Base-by-base conservation (phyloP, 805 yeast species). In the Myxozyma geophila region DNA sequence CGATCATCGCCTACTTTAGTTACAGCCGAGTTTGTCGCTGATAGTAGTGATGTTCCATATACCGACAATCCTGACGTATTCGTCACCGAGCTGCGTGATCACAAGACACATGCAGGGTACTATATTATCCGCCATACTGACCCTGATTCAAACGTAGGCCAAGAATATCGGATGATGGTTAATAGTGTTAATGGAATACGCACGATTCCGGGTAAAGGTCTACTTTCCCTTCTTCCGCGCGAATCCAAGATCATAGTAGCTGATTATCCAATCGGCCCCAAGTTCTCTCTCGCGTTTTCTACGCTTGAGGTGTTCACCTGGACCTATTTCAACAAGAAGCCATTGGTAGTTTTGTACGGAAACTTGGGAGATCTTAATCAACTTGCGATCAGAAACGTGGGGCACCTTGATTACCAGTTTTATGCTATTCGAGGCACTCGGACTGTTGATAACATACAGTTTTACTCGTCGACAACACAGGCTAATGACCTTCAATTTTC, bases 41-140 rank as follows among this genome's bases (percentile, higher is more conserved):
- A 63, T 47, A 56, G 61, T 36, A 39, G 35, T 28, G 19, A 15
- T 17, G 50, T 53, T 35, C 50, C 59, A 12, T 63, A 63, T 44
- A 49, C 52, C 13, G 63, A 63, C 37, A 54, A 54, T 43, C 36
- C 19, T 13, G 66, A 63, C 17, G 58, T 63, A n/a, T 63, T 59
- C 41, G 66, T 48, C 17, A 63, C 66, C 10, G 66, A 63, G 36
- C 60, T 63, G 15, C 63, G 66, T 8, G 66, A 59, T 40, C 50
- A 58, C 13, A 39, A 41, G 12, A 35, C 59, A 7, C 33, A 46
- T 12, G 50, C 63, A 1, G 63, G 66, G 19, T 63, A 54, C 19
- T 63, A 63, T 19, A 23, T 63, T 17, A 58, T 63, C 10, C 59
- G 66, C 1, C 52, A 64, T 17, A 39, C 50, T 19, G 57, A 58